These are phyloP conservation scores for Endoconidiophora laricicola DNA, from an alignment of 2,329 filamentous ascomycete genomes.

Conservation along the genomic window DNA sequence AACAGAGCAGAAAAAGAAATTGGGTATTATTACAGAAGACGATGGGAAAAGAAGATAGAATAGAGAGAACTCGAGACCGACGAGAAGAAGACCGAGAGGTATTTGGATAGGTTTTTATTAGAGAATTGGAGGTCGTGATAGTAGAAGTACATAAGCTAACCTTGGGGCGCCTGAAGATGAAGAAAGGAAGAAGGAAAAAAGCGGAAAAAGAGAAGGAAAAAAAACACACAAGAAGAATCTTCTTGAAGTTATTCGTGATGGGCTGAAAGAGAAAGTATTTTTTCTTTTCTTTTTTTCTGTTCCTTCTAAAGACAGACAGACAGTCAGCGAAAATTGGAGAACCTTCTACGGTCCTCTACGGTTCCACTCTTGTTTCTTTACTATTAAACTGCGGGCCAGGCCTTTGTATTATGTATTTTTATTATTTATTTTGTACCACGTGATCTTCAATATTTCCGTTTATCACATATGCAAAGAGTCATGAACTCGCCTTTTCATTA, in stretches of 20 bases:
- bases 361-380: neutral
- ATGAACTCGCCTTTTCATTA: too few species aligned
- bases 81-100: neutral
- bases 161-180: conserved; percentile 13
- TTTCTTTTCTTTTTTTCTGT: neutral
- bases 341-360: conserved; percentile 15
- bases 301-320: neutral
- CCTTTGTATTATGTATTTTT: too few species aligned
- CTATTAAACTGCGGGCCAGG: neutral
- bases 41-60: conserved; percentile 15
- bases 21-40: conserved; percentile 12
- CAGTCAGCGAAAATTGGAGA: conserved; percentile 14
- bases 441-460: too few species aligned
- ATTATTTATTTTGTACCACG: too few species aligned
- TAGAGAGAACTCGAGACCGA: neutral
- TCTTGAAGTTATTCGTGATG: conserved; percentile 4
- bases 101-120: neutral
- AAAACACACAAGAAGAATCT: conserved; percentile 3
- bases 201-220: conserved; percentile 12
- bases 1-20: conserved; percentile 16
- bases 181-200: conserved; percentile 7
- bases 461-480: too few species aligned
- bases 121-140: neutral
- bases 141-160: conserved; percentile 11
- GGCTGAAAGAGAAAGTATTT: neutral